Evolutionary conservation across 2,329 filamentous ascomycete genomes (phyloP), one percentile per base, ranked within the genome.

Genomic region (Chrysoporthe puriensis): DNA sequence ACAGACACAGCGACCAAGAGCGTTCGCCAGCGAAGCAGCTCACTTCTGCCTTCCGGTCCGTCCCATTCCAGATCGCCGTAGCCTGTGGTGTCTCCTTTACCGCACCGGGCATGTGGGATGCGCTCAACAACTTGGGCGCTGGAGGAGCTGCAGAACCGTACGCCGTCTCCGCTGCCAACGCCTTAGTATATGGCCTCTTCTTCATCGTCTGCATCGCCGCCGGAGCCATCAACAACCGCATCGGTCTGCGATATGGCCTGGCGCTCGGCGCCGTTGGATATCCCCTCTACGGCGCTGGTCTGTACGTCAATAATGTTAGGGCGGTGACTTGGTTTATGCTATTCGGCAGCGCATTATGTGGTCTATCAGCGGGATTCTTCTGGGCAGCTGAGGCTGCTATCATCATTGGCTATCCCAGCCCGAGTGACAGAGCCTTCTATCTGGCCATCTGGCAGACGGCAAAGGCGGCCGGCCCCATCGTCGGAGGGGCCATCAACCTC

Each of bases 61-160:
- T 69, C 18, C 67, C 67, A 1, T 69, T 69, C 57, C 67, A 69
- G 48, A 69, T 69, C 57, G 40, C 63, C 14, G 64, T 69, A 11
- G 67, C 63, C 4, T 67, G 85, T 14, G 79, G 77, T 16, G 84
- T 85, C 0, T 85, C 83, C 1, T 86, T 86, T 71, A 76, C 84
- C 46, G 81, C 81, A 0, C 82, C 82, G 0, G 82, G 82, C 0
- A 73, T 87, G 3, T 87, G 85, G 84, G 86, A 85, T 72, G 85
- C 85, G 1, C 85, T 86, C 82, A 86, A 84, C 69, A 77, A 79
- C 1, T 75, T 85, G 5, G 84, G 85, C 18, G 85, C 84, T 0
- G 84, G 84, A 50, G 84, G 84, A 36, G 82, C 82, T 1, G 81
- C 85, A 67, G 78, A 81, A 59, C 84, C 84, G 0, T 86, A 80